These are phyloP conservation scores for Cordyceps fumosorosea DNA, from an alignment of 2,329 filamentous ascomycete genomes.

Conservation along the genomic window DNA sequence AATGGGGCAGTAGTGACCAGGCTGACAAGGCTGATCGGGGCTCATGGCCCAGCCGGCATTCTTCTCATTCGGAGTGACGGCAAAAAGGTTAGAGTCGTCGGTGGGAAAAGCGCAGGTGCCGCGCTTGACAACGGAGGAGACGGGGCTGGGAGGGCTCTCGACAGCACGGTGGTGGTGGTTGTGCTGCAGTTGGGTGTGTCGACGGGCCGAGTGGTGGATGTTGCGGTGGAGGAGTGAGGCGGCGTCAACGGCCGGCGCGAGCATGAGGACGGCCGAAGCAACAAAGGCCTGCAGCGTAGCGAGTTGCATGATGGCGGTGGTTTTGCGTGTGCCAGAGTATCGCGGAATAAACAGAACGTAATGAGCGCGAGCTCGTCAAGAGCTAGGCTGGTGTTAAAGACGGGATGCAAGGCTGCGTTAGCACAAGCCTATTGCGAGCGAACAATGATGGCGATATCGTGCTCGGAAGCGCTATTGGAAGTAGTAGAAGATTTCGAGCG, in stretches of 20 bases:
- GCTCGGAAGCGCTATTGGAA: background rate
- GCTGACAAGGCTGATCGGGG: constrained; percentile 62
- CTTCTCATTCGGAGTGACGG: constrained; percentile 54
- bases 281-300: constrained; percentile 3
- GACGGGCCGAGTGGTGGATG: constrained; percentile 28
- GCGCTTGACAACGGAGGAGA: constrained; percentile 42
- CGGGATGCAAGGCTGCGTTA: background rate
- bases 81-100: constrained; percentile 56
- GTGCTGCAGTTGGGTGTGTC: constrained; percentile 28
- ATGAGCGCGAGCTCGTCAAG: background rate
- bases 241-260: constrained; percentile 8
- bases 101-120: constrained; percentile 57
- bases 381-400: background rate
- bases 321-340: background rate
- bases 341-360: background rate
- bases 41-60: constrained; percentile 79
- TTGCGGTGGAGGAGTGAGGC: constrained; percentile 1
- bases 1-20: constrained; percentile 67
- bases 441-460: background rate
- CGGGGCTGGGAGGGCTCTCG: constrained; percentile 14
- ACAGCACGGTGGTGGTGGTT: constrained; percentile 18
- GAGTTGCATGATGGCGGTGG: constrained; percentile 3
- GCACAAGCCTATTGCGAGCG: background rate
- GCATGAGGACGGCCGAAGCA: constrained; percentile 1
- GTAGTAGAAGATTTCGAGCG: background rate